Conservation (phyloP, 1,284 basidiomycete species). For the Spongispora temasekensis region DNA sequence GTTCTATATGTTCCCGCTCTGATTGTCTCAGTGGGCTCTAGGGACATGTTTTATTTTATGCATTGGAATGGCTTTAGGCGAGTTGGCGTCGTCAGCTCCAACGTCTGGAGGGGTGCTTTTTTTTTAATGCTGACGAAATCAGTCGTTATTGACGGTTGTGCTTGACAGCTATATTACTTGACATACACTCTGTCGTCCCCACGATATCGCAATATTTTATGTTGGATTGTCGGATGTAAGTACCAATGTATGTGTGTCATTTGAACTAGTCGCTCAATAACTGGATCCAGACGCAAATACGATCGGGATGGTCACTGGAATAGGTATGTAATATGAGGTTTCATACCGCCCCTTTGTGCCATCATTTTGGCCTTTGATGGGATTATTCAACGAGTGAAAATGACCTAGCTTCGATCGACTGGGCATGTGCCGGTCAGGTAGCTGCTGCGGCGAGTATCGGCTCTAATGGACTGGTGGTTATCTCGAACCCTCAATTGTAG, state of each 20-base stretch:
- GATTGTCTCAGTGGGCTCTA: background rate
- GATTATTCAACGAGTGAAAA: background rate
- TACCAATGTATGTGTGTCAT: background rate
- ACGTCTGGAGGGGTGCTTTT: background rate
- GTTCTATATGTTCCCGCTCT: background rate
- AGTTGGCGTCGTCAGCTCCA: background rate
- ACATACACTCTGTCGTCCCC: slow-evolving; percentile 39
- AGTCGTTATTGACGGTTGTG: background rate
- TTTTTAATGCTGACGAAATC: no score
- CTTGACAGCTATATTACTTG: slow-evolving; percentile 39
- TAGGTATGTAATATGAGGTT: slow-evolving; percentile 18
- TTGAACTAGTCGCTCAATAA: background rate
- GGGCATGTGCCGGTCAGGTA: slow-evolving; percentile 44
- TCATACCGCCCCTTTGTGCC: background rate
- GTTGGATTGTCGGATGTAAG: slow-evolving; percentile 46
- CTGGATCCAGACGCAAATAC: slow-evolving; percentile 37
- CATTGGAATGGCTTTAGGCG: background rate
- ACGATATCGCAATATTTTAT: slow-evolving; percentile 36
- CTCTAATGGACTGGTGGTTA: slow-evolving; percentile 29
- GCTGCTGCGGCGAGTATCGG: slow-evolving; percentile 40
- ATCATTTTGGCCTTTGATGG: background rate
- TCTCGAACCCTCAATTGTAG: slow-evolving; percentile 36
- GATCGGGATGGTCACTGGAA: slow-evolving; percentile 40
- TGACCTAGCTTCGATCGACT: slow-evolving; percentile 41
- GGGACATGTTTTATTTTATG: background rate